Evolutionary conservation across 2,329 filamentous ascomycete species (phyloP).

Genomic region (Fusarium chaquense): DNA sequence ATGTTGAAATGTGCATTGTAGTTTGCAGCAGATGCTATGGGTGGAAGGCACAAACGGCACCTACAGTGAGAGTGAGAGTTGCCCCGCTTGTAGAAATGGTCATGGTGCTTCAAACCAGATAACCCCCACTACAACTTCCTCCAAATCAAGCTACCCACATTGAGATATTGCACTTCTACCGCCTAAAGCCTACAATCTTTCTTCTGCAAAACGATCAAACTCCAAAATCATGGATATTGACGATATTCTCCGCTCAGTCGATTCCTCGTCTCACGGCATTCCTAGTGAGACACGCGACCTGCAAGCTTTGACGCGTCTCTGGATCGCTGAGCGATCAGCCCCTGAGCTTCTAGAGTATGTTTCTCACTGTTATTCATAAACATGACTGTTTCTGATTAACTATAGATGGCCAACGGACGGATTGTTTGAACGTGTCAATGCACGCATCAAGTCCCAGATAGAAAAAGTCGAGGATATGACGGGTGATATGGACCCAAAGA

Average conservation of each 20-base stretch:
- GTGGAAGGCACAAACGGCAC: background rate
- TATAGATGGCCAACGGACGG: conserved; percentile 74
- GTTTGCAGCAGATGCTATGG: background rate
- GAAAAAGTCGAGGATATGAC: conserved; percentile 81
- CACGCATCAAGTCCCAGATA: conserved; percentile 76
- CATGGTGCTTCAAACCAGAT: conserved; percentile 16
- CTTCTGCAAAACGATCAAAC: too few species aligned
- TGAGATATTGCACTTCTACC: conserved; percentile 1
- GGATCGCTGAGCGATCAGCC: conserved; percentile 91
- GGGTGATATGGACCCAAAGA: conserved; percentile 86
- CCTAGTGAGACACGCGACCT: conserved; percentile 78
- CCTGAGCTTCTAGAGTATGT: conserved; percentile 86
- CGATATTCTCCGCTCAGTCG: conserved; percentile 81
- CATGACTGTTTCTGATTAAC: background rate
- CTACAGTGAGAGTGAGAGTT: background rate
- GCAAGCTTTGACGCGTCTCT: conserved; percentile 88
- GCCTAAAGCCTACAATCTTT: background rate
- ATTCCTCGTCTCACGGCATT: conserved; percentile 66
- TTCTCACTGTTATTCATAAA: background rate
- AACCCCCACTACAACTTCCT: conserved; percentile 30
- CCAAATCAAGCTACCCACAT: conserved; percentile 1
- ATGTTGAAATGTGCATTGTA: too few species aligned
- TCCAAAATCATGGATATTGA: conserved; percentile 75
- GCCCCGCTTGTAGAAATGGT: conserved; percentile 32
- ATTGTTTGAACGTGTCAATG: conserved; percentile 85